These are phyloP conservation scores for Arbutus unedo DNA, from an alignment of 148 eudicot genomes.

Conservation along the genomic window DNA sequence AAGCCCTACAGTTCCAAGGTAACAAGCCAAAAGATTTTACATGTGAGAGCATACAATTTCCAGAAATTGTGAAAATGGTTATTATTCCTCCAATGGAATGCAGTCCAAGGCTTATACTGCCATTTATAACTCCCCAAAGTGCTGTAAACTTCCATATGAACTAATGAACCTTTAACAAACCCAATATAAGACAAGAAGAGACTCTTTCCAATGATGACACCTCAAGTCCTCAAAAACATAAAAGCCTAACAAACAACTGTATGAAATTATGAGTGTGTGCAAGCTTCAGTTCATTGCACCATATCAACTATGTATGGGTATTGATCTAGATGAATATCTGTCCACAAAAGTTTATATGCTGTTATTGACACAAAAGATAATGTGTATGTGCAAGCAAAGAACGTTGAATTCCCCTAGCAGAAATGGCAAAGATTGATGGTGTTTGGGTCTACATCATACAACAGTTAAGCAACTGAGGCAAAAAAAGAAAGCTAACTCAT, in stretches of 20 bases:
- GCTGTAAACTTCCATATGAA: constrained; percentile 1
- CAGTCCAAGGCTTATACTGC: background rate
- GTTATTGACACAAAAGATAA: background rate
- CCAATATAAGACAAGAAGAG: background rate
- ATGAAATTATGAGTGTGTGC: background rate
- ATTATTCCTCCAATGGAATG: background rate
- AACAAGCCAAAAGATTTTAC: background rate
- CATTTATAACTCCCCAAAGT: constrained; percentile 1
- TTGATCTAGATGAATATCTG: background rate
- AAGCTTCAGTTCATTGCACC: background rate
- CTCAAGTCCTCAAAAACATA: background rate
- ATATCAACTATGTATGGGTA: constrained; percentile 3
- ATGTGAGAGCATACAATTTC: background rate
- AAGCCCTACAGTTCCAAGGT: background rate
- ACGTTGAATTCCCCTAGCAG: background rate
- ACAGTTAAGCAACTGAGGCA: background rate
- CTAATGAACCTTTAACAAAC: background rate
- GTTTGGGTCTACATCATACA: background rate
- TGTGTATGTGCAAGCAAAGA: background rate
- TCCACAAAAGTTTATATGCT: background rate
- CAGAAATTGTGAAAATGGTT: background rate
- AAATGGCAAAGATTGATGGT: background rate
- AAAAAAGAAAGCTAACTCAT: background rate
- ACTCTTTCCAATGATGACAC: background rate
- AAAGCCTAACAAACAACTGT: background rate